Conservation (phyloP, 768 basidiomycete species). For the Hypholoma fasciculare region DNA sequence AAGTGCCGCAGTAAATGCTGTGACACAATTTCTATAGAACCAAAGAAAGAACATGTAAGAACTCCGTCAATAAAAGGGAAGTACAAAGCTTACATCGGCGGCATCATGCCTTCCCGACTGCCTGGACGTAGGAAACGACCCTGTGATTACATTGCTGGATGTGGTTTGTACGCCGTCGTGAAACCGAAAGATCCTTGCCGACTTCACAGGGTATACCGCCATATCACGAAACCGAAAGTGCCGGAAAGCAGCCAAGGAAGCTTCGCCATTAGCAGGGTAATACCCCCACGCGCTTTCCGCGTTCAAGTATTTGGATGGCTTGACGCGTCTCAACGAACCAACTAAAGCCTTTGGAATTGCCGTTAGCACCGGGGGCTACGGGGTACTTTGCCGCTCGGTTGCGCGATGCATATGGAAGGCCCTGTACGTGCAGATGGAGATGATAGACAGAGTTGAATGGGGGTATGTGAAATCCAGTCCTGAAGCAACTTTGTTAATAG, state of each 20-base stretch:
- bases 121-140: background rate
- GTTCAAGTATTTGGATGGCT: slow-evolving; percentile 57
- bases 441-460: slow-evolving; percentile 75
- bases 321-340: slow-evolving; percentile 75
- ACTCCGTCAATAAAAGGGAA: background rate
- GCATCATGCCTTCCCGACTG: background rate
- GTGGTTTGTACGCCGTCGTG: background rate
- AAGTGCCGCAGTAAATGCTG: background rate
- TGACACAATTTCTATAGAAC: background rate
- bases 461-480: slow-evolving; percentile 82
- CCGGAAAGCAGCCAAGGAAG: background rate
- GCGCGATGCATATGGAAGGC: slow-evolving; percentile 56
- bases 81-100: background rate
- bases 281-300: slow-evolving; percentile 48
- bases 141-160: slow-evolving; percentile 5
- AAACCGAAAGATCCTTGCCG: background rate
- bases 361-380: slow-evolving; percentile 34
- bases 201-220: slow-evolving; percentile 6
- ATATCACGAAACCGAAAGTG: slow-evolving; percentile 2
- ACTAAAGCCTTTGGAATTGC: slow-evolving; percentile 60
- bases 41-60: background rate
- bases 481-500: slow-evolving; percentile 25
- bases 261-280: slow-evolving; percentile 41
- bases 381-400: slow-evolving; percentile 48
- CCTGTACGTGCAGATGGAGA: slow-evolving; percentile 75